Evolutionary conservation across 169 alveolate species (phyloP).

Genomic region (Cardiosporidium cionae): DNA sequence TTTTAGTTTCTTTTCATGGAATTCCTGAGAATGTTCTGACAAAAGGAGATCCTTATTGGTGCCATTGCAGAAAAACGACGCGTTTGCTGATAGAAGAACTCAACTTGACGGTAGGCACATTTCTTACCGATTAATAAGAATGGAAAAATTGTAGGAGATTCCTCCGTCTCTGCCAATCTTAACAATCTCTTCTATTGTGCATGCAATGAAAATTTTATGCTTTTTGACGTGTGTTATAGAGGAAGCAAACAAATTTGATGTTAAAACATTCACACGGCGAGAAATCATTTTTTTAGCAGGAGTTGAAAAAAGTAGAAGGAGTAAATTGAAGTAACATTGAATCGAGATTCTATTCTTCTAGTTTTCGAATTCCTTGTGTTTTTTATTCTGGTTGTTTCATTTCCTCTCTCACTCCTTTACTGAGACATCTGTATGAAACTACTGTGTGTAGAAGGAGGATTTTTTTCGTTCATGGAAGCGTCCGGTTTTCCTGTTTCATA

Average conservation of each 20-base stretch:
- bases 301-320: too few relatives aligned
- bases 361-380: too few relatives aligned
- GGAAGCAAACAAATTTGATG: neutral
- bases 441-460: too few relatives aligned
- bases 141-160: neutral
- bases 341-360: too few relatives aligned
- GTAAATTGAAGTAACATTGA: too few relatives aligned
- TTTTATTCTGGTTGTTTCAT: too few relatives aligned
- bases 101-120: conserved; percentile 1
- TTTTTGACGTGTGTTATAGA: neutral
- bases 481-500: too few relatives aligned
- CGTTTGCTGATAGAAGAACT: conserved; percentile 16
- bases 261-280: neutral
- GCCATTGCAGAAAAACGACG: conserved; percentile 25
- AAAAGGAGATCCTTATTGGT: conserved; percentile 23
- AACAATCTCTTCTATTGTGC: neutral
- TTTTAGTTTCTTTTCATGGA: conserved; percentile 23
- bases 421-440: too few relatives aligned
- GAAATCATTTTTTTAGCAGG: too few relatives aligned
- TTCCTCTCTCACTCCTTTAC: too few relatives aligned
- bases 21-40: neutral
- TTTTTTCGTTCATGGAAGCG: too few relatives aligned
- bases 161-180: neutral
- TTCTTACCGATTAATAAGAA: neutral
- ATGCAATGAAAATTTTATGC: neutral